Conservation (phyloP, 148 eudicot species). For the Fagopyrum homotropicum region DNA sequence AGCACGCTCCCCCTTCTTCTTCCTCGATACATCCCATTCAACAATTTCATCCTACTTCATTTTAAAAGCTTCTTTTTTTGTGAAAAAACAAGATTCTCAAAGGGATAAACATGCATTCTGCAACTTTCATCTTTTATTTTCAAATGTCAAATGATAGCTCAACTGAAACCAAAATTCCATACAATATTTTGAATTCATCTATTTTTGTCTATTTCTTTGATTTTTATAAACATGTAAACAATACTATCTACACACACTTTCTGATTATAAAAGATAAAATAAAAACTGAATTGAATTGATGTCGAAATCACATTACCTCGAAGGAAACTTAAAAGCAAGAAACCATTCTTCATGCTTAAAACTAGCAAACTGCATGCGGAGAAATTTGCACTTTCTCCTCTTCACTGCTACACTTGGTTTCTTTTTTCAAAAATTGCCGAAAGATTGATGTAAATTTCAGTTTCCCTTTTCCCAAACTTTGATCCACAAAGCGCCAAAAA, state of each 20-base stretch:
- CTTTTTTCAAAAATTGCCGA: background rate
- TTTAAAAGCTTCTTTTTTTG: background rate
- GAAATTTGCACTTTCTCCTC: background rate
- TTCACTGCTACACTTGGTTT: background rate
- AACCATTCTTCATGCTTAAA: background rate
- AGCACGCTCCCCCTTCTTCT: background rate
- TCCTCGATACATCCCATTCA: background rate
- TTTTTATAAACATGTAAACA: too few species aligned
- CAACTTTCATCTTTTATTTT: background rate
- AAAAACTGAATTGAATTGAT: background rate
- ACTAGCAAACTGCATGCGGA: background rate
- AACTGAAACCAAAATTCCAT: background rate
- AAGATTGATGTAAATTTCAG: background rate
- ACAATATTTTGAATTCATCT: background rate
- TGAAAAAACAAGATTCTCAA: background rate
- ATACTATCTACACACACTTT: too few species aligned
- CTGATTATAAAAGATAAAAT: too few species aligned
- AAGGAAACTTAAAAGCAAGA: background rate
- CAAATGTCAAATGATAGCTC: background rate
- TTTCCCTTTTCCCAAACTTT: background rate
- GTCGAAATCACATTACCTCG: background rate
- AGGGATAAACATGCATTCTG: background rate
- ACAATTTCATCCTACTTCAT: background rate
- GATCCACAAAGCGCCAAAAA: conserved; percentile 7
- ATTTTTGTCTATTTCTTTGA: too few species aligned